Evolutionary conservation across 331 rosid species (phyloP), one percentile per base, ranked within the genome.

Genomic region (Rhamnella rubrinervis): DNA sequence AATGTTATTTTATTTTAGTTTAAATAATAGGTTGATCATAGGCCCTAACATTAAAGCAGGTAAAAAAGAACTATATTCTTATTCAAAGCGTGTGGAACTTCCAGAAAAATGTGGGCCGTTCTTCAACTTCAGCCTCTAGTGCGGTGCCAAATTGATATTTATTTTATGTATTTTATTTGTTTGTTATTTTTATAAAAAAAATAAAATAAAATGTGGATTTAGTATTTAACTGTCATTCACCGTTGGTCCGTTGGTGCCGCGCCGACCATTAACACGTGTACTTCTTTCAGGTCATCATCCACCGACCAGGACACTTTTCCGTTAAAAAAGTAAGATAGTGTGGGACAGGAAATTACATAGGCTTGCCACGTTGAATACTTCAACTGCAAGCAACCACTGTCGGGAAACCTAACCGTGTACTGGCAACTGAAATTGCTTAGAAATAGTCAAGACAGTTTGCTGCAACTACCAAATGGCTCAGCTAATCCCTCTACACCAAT

Each of bases 261-360:
- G 66, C 85, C 87, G 68, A 77, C 66, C 63, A 5, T 0, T 5
- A 28, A 70, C 76, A 80, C 81, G 65, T 44, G 88, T 68, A 52
- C 11, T 4, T 1, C 1, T 47, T 1, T 15, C 16, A 52, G 72
- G 64, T 55, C 46, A 57, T 38, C 15, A 0, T 50, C 57, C 76
- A 67, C 84, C 83, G 84, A 64, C 81, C 55, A 8, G 15, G 40
- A 16, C 39, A 6, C 46, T 71, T 19, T 41, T 16, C n/a, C 12
- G 1, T 6, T 8, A 7, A 18, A 10, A 53, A 51, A 37, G 2
- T 0, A 0, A 1, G 46, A 0, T 18, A 1, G 2, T 4, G 10
- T 14, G 70, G 37, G 6, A 66, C 68, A 51, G 58, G 75, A 73
- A 59, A 0, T 4, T 4, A 20, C 35, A 0, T 2, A 20, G 1